phyloP scores from a whole-genome alignment of 2,329 filamentous ascomycete genomes.

The Apiospora marii region DNA sequence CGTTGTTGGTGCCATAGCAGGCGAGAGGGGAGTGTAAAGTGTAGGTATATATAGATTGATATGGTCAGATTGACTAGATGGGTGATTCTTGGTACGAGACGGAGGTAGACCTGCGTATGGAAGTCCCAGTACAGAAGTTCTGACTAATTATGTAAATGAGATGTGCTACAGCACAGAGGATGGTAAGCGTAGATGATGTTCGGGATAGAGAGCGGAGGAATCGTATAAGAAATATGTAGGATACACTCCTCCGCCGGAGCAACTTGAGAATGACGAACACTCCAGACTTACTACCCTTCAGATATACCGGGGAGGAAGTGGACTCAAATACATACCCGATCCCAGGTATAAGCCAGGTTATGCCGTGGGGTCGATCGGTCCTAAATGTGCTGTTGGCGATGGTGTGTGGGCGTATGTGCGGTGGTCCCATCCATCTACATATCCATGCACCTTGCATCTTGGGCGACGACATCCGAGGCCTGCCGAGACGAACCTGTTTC shows the following conservation, averaged over 20 bases:
- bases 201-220: neutral
- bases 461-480: neutral
- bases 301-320: neutral
- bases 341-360: neutral
- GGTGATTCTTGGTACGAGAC: neutral
- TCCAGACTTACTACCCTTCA: slow-evolving; percentile 1
- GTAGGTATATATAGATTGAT: neutral
- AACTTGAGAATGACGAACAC: neutral
- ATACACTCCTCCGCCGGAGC: neutral
- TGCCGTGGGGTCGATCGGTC: neutral
- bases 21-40: neutral
- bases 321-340: slow-evolving; percentile 3
- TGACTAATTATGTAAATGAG: neutral
- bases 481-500: neutral
- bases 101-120: neutral
- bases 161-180: neutral
- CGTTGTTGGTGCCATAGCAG: neutral
- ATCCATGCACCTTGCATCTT: neutral
- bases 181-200: neutral
- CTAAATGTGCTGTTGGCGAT: neutral
- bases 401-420: neutral
- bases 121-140: neutral
- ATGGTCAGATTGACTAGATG: neutral
- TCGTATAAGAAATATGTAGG: neutral
- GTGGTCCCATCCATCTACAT: neutral